Conservation (phyloP, 2,329 filamentous ascomycete genomes). For the Metarhizium brunneum region DNA sequence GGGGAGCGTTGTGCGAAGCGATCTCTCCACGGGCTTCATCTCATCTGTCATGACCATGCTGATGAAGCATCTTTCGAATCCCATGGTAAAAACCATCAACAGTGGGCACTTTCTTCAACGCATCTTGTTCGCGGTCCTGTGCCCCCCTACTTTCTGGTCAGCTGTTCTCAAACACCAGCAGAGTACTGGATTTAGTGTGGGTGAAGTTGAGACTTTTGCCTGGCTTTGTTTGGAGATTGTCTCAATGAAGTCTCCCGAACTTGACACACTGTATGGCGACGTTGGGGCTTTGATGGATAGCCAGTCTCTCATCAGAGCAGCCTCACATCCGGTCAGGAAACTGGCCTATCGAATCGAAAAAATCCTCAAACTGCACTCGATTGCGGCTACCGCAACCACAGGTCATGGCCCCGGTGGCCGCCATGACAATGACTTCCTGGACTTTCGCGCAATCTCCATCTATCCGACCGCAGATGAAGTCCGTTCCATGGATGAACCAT, state of each 20-base stretch:
- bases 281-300: slow-evolving; percentile 12
- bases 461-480: slow-evolving; percentile 60
- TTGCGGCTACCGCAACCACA: neutral
- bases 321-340: slow-evolving; percentile 14
- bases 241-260: neutral
- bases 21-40: slow-evolving; percentile 1
- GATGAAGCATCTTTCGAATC: neutral
- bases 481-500: slow-evolving; percentile 39
- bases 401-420: slow-evolving; percentile 47
- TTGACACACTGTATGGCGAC: neutral
- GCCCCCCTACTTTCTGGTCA: slow-evolving; percentile 9
- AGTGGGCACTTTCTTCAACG: slow-evolving; percentile 7
- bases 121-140: slow-evolving; percentile 6
- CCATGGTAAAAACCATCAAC: slow-evolving; percentile 5
- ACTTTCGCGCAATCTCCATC: slow-evolving; percentile 53
- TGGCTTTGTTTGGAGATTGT: slow-evolving; percentile 11
- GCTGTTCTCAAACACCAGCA: slow-evolving; percentile 1
- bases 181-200: neutral
- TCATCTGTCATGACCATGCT: neutral
- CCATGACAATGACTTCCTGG: slow-evolving; percentile 62
- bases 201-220: slow-evolving; percentile 7
- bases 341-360: slow-evolving; percentile 29
- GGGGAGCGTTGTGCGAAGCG: slow-evolving; percentile 6
- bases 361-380: slow-evolving; percentile 21
- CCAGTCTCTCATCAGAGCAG: slow-evolving; percentile 15